Conservation (phyloP, 2,329 filamentous ascomycete species). For the Tothia fuscella region DNA sequence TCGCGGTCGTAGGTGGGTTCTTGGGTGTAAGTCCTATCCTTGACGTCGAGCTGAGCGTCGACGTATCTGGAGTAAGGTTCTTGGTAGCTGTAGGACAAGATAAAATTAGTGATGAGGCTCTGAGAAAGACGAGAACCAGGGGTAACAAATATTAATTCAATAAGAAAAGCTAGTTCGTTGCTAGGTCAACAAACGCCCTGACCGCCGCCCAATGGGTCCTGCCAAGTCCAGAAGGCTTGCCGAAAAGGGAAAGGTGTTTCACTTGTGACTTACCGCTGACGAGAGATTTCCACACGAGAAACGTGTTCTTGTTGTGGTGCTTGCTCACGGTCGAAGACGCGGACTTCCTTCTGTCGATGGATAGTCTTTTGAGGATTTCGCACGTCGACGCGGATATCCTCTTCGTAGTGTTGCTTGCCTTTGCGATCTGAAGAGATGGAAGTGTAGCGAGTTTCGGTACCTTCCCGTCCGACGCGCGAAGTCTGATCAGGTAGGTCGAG, state of each 20-base stretch:
- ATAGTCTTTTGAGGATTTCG: slow-evolving; percentile 34
- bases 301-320: slow-evolving; percentile 15
- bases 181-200: slow-evolving; percentile 10
- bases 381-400: slow-evolving; percentile 78
- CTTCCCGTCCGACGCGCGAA: slow-evolving; percentile 94
- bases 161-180: slow-evolving; percentile 3
- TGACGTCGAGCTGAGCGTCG: slow-evolving; percentile 55
- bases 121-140: slow-evolving; percentile 12
- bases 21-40: slow-evolving; percentile 35
- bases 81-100: slow-evolving; percentile 37
- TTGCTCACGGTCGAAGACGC: slow-evolving; percentile 25
- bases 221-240: slow-evolving; percentile 13
- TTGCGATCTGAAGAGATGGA: slow-evolving; percentile 46
- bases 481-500: slow-evolving; percentile 60
- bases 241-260: slow-evolving; percentile 11
- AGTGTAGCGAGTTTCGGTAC: slow-evolving; percentile 46
- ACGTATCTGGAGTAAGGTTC: slow-evolving; percentile 45
- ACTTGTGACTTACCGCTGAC: slow-evolving; percentile 35
- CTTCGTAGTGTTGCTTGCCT: slow-evolving; percentile 54
- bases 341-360: slow-evolving; percentile 36
- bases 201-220: not conserved
- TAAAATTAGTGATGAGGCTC: too few relatives aligned
- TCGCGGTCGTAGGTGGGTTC: slow-evolving; percentile 30
- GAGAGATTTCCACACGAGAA: slow-evolving; percentile 32
- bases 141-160: slow-evolving; percentile 15